A percentile compares a stretch with the other conserved stretches of the same genome.
Evolutionary conservation across 2,329 filamentous ascomycete species (phyloP).

Genomic region (Fusarium chuoi): DNA sequence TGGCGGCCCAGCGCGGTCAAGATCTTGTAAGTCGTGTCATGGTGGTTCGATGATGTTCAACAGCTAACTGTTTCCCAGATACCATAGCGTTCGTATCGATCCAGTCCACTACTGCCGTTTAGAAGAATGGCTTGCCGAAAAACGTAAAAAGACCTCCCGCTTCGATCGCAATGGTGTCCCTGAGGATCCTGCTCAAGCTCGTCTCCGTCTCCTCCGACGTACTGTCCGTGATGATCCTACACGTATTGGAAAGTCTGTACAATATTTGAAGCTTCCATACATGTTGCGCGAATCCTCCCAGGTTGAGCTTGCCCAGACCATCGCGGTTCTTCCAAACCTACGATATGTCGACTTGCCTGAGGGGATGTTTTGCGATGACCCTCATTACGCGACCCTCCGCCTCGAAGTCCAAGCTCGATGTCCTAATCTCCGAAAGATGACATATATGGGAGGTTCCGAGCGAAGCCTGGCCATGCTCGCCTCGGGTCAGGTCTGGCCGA

Average conservation of each 20-base stretch:
- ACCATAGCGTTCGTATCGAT: slow-evolving; percentile 91
- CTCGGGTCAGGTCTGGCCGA: slow-evolving; percentile 72
- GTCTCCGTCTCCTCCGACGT: slow-evolving; percentile 81
- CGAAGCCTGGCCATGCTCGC: slow-evolving; percentile 77
- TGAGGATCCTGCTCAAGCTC: slow-evolving; percentile 79
- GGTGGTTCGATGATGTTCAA: neutral
- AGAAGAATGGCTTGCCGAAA: slow-evolving; percentile 82
- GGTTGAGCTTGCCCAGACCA: slow-evolving; percentile 83
- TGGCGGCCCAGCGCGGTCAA: slow-evolving; percentile 70
- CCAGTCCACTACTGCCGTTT: slow-evolving; percentile 93
- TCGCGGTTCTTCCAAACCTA: slow-evolving; percentile 85
- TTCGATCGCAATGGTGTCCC: slow-evolving; percentile 82
- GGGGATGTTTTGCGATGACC: slow-evolving; percentile 85
- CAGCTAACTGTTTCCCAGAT: slow-evolving; percentile 61
- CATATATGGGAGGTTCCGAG: slow-evolving; percentile 82
- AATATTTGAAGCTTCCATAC: slow-evolving; percentile 89
- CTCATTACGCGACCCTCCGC: slow-evolving; percentile 77
- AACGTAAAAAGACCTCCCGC: slow-evolving; percentile 77
- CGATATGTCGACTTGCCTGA: slow-evolving; percentile 92
- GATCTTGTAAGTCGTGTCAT: slow-evolving; percentile 66
- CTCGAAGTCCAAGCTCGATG: slow-evolving; percentile 88
- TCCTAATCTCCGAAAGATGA: slow-evolving; percentile 88
- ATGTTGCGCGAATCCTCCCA: slow-evolving; percentile 93
- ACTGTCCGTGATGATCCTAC: slow-evolving; percentile 82
- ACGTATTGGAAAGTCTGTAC: slow-evolving; percentile 74